phyloP scores from a whole-genome alignment of 2,329 filamentous ascomycete genomes.

The Orbilia oligospora region DNA sequence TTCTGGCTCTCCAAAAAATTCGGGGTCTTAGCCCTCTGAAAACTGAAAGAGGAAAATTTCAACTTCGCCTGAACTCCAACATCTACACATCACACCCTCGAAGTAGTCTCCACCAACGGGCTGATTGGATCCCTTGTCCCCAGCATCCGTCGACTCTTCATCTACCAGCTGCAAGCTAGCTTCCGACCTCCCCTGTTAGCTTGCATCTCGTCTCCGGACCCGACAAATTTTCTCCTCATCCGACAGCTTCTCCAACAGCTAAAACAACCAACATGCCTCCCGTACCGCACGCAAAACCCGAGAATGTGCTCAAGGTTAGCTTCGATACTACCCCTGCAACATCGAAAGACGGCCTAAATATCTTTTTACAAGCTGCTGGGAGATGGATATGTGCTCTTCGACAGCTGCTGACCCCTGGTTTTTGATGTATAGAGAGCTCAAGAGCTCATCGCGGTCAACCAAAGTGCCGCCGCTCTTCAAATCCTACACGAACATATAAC shows the following conservation, averaged over 20 bases:
- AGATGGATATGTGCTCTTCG: conserved; percentile 35
- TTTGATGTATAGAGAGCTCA: conserved; percentile 78
- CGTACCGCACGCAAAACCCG: conserved; percentile 95
- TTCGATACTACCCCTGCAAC: conserved; percentile 25
- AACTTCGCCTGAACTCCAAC: conserved; percentile 38
- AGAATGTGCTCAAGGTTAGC: conserved; percentile 92
- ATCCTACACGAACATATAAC: conserved; percentile 99
- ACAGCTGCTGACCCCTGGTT: conserved; percentile 51
- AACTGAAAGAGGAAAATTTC: conserved; percentile 56
- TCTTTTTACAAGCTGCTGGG: neutral
- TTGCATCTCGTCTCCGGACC: conserved; percentile 35
- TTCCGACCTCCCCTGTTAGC: conserved; percentile 40
- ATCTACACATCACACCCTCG: conserved; percentile 43
- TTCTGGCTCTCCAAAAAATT: conserved; percentile 40
- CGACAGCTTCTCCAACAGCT: conserved; percentile 38
- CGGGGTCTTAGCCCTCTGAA: conserved; percentile 54
- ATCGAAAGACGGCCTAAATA: neutral
- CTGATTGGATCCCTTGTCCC: conserved; percentile 55
- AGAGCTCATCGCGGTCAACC: conserved; percentile 97
- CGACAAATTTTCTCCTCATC: conserved; percentile 33
- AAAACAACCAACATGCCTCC: conserved; percentile 79
- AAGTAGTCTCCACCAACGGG: conserved; percentile 58
- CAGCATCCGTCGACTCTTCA: conserved; percentile 59
- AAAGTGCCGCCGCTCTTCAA: conserved; percentile 90
- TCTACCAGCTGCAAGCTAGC: conserved; percentile 37